A percentile compares a stretch with the other conserved stretches of the same genome.
Evolutionary conservation across 2,329 filamentous ascomycete species (phyloP).

Genomic region (Colletotrichum graminicola): DNA sequence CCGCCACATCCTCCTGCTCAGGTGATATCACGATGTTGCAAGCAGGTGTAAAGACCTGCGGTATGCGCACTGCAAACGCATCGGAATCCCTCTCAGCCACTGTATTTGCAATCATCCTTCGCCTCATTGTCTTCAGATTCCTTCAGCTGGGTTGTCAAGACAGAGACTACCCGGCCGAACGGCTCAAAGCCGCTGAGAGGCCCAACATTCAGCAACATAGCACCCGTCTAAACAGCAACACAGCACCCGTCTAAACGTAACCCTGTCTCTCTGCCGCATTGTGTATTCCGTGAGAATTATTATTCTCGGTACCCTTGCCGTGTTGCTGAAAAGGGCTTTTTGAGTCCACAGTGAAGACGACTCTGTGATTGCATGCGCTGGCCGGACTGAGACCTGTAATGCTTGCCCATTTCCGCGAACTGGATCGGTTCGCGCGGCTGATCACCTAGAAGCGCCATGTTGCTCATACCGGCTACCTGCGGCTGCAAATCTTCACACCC

Average conservation of each 20-base stretch:
- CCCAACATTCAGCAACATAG: background rate
- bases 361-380: background rate
- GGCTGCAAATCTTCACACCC: background rate
- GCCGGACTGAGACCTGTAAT: background rate
- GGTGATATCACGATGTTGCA: background rate
- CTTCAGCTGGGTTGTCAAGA: background rate
- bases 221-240: background rate
- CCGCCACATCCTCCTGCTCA: background rate
- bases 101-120: background rate
- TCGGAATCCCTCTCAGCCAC: too few relatives aligned
- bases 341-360: background rate
- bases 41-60: background rate
- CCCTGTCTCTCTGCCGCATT: background rate
- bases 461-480: background rate
- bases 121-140: background rate
- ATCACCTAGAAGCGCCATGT: background rate
- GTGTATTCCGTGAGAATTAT: background rate
- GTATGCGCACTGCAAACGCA: background rate
- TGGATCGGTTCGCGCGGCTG: background rate
- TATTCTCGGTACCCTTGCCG: background rate
- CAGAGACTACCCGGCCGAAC: background rate
- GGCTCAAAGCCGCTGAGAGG: background rate
- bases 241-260: background rate
- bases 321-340: background rate
- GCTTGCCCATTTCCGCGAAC: background rate